Evolutionary conservation across 495 filamentous ascomycete species (phyloP).

Genomic region (Daldinia concentrica): DNA sequence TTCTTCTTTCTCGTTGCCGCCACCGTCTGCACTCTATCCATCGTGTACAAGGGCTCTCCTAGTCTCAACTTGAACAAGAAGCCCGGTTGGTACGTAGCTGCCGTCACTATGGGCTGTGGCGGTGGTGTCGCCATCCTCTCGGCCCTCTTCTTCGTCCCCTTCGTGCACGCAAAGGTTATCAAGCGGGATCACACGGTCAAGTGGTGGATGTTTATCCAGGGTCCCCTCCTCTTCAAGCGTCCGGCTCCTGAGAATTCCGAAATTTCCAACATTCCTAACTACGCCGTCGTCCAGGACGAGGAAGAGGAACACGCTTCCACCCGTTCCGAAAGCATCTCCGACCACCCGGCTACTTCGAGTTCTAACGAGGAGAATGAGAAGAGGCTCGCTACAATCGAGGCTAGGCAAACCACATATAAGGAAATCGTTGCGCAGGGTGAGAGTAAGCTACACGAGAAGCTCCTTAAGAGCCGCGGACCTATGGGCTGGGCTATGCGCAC

Average conservation of each 20-base stretch:
- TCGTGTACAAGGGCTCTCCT: constrained; percentile 72
- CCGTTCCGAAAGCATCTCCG: constrained; percentile 27
- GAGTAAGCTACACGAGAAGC: constrained; percentile 60
- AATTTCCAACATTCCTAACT: constrained; percentile 50
- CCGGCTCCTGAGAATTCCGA: constrained; percentile 54
- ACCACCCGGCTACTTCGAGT: constrained; percentile 18
- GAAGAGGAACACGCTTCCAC: constrained; percentile 30
- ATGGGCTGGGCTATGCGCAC: constrained; percentile 78
- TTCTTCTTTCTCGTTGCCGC: constrained; percentile 68
- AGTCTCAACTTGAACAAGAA: constrained; percentile 64
- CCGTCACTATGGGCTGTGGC: constrained; percentile 64
- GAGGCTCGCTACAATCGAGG: constrained; percentile 52
- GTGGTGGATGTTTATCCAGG: constrained; percentile 62
- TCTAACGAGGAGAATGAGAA: constrained; percentile 53
- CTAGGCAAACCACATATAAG: constrained; percentile 60
- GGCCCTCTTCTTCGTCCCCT: constrained; percentile 69
- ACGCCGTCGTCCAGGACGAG: constrained; percentile 48
- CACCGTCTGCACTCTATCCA: constrained; percentile 67
- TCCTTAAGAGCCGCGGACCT: constrained; percentile 65
- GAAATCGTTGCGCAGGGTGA: constrained; percentile 63
- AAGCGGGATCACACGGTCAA: constrained; percentile 63
- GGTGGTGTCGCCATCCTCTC: constrained; percentile 61
- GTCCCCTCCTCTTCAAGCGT: constrained; percentile 63
- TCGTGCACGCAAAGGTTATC: constrained; percentile 62
- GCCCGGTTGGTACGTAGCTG: constrained; percentile 63